Evolutionary conservation across 176 grass and related monocot species (phyloP).

Genomic region (Typha latifolia): DNA sequence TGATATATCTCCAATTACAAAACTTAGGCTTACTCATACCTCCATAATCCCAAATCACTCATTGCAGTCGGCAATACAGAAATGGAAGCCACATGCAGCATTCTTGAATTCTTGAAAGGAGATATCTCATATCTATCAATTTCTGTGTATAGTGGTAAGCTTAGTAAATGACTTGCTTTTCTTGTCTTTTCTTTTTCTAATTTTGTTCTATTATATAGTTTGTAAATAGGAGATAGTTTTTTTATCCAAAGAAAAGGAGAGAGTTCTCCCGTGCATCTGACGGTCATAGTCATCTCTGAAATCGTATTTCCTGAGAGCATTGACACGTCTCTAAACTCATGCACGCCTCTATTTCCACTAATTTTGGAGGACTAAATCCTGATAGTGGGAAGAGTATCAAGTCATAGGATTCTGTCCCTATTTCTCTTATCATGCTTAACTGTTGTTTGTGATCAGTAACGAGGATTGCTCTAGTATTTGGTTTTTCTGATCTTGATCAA

Average conservation of each 20-base stretch:
- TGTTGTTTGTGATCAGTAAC: too few species aligned
- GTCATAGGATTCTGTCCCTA: too few species aligned
- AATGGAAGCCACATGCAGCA: conserved; percentile 53
- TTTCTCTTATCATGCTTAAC: too few species aligned
- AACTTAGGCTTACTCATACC: conserved; percentile 30
- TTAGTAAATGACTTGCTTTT: not conserved
- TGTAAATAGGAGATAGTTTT: not conserved
- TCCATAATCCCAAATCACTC: conserved; percentile 75
- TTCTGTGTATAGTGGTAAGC: not conserved
- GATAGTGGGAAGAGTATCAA: too few species aligned
- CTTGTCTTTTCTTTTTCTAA: not conserved
- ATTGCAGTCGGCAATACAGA: conserved; percentile 55
- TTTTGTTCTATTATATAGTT: not conserved
- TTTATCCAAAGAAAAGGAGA: not conserved
- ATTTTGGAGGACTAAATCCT: too few species aligned
- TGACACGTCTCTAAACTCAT: too few species aligned
- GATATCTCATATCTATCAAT: not conserved
- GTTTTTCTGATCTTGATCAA: too few species aligned
- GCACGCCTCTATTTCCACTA: too few species aligned
- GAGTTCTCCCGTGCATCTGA: not conserved
- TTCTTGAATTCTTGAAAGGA: conserved; percentile 15
- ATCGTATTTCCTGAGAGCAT: too few species aligned
- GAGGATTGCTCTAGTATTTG: too few species aligned
- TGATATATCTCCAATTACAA: conserved; percentile 58
- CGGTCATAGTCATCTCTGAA: not conserved